Evolutionary conservation across 192 early-diverging fungal genomes (phyloP), one percentile per base, ranked within the genome.

Genomic region (Podila horticola): DNA sequence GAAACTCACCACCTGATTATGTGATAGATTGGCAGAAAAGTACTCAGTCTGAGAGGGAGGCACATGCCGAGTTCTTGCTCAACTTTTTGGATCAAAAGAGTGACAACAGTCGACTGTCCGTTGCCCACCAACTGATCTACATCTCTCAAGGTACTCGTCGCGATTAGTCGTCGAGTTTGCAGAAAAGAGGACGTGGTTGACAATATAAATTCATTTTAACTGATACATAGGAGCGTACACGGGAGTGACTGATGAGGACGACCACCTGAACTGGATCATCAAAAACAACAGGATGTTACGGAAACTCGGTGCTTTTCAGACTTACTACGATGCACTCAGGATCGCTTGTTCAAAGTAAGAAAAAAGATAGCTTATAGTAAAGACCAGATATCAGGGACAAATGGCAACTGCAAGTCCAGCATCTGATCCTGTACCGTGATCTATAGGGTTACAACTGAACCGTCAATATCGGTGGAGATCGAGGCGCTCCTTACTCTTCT

Each of bases 141-240:
- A 88, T 93, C 70, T 75, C 92, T 2, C 88, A 93, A 84, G 93
- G 92, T 93, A 84, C 7, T n/a, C 15, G 8, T 4, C 11, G 26
- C 24, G 50, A 13, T 9, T 19, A 12, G 1, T 57, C 26, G 24
- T 9, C 52, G 22, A 24, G 28, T 0, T n/a, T 10, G 13, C 4
- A 13, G 1, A 26, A 22, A 5, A 1, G 15, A 19, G 19, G 5
- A 4, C 36, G 29, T 4, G n/a, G 5, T 12, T 20, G 41, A 41
- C 34, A 1, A 13, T 64, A 13, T 8, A 38, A 28, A 28, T 24
- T 38, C 62, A 11, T 20, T 13, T 66, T 66, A 20, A 26, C 15
- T 49, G 20, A 8, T n/a, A n/a, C n/a, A n/a, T 71, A 81, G 77
- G 77, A 7, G 52, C 71, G 5, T 69, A 69, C n/a, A 52, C 70